Evolutionary conservation across 352 stramenopile genomes (phyloP).

Genomic region (Pythium vanterpoolii): DNA sequence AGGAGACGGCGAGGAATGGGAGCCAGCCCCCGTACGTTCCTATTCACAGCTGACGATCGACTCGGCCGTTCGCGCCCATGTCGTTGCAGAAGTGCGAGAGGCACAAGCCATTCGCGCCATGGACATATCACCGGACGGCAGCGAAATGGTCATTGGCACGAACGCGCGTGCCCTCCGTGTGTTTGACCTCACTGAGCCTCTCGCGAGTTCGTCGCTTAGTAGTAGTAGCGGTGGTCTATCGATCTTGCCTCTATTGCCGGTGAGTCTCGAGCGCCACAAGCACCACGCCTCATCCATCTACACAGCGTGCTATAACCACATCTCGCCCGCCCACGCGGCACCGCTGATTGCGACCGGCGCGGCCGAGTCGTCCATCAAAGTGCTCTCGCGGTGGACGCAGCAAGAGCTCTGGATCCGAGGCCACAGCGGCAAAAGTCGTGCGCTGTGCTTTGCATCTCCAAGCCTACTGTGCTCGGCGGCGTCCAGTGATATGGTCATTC

Average conservation of each 20-base stretch:
- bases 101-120: slow-evolving; percentile 54
- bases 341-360: slow-evolving; percentile 52
- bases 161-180: slow-evolving; percentile 56
- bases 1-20: background rate
- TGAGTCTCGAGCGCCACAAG: slow-evolving; percentile 55
- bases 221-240: background rate
- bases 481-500: slow-evolving; percentile 42
- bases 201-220: background rate
- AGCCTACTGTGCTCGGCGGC: slow-evolving; percentile 36
- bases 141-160: slow-evolving; percentile 52
- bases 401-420: slow-evolving; percentile 30
- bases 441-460: slow-evolving; percentile 39
- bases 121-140: slow-evolving; percentile 35
- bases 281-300: slow-evolving; percentile 58
- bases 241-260: slow-evolving; percentile 50
- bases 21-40: slow-evolving; percentile 2
- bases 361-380: slow-evolving; percentile 56
- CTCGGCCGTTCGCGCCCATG: slow-evolving; percentile 36
- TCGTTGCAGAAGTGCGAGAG: slow-evolving; percentile 55
- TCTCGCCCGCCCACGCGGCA: background rate
- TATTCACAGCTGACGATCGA: slow-evolving; percentile 45
- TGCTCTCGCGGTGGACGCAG: slow-evolving; percentile 33
- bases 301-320: slow-evolving; percentile 41
- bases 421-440: slow-evolving; percentile 44
- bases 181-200: slow-evolving; percentile 34